Percentiles rank a stretch among this genome's conserved stretches.
Evolutionary conservation across 495 filamentous ascomycete genomes (phyloP).

Genomic region (Tetracladium marchalianum): DNA sequence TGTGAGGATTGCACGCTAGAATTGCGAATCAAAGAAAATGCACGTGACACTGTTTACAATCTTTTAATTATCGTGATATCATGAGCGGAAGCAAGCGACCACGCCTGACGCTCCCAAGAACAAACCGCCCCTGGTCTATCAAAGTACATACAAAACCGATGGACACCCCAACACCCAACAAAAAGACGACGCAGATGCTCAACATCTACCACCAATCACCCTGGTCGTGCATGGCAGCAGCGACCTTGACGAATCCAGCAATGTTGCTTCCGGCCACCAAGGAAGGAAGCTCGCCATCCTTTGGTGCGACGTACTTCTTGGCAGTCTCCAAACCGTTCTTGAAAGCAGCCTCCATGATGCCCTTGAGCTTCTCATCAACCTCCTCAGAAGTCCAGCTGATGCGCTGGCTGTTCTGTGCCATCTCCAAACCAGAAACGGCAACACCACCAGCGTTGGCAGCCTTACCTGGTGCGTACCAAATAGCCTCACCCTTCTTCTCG

Average conservation of each 20-base stretch:
- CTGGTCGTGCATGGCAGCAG: conserved; percentile 87
- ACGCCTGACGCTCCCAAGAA: no score
- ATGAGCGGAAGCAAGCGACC: no score
- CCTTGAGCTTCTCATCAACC: conserved; percentile 86
- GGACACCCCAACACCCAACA: not conserved
- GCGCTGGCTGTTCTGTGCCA: conserved; percentile 93
- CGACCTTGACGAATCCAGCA: conserved; percentile 95
- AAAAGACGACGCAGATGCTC: not conserved
- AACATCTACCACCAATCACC: conserved; percentile 80
- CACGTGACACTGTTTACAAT: not conserved
- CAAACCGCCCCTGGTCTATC: no score
- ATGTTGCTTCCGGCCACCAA: conserved; percentile 93
- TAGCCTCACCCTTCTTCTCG: conserved; percentile 56
- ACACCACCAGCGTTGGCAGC: conserved; percentile 97
- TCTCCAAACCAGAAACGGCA: conserved; percentile 94
- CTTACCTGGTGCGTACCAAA: conserved; percentile 97
- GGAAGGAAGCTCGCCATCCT: conserved; percentile 76
- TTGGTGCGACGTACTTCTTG: conserved; percentile 68
- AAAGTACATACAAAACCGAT: no score
- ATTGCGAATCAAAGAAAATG: not conserved
- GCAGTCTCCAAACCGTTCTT: conserved; percentile 83
- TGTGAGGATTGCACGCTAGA: not conserved
- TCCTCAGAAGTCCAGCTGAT: conserved; percentile 78
- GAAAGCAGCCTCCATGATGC: conserved; percentile 93
- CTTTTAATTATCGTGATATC: no score